Percentiles rank a stretch among this genome's conserved stretches.
Conservation (phyloP, 768 basidiomycete genomes). For the Tricholomella constricta region DNA sequence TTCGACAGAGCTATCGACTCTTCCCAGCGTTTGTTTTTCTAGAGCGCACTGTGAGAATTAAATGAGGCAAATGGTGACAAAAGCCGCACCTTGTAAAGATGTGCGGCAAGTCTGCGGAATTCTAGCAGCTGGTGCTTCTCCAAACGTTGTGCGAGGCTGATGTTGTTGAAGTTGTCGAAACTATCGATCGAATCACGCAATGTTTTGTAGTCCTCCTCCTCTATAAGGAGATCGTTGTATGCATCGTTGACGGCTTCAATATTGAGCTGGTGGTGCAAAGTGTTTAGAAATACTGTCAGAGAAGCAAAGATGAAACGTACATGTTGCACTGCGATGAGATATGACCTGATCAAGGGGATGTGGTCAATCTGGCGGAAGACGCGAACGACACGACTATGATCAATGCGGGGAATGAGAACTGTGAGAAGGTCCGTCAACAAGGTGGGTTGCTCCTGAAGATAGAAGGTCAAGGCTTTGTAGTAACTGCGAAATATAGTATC, state of each 20-base stretch:
- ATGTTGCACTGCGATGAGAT: constrained; percentile 96
- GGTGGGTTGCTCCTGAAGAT: constrained; percentile 90
- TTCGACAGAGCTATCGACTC: constrained; percentile 95
- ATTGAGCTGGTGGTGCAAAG: constrained; percentile 87
- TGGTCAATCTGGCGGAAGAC: constrained; percentile 96
- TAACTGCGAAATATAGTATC: constrained; percentile 52
- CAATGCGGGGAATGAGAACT: constrained; percentile 91
- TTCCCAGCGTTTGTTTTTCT: constrained; percentile 97
- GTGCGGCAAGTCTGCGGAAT: constrained; percentile 92
- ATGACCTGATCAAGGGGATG: constrained; percentile 92
- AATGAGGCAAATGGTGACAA: neutral
- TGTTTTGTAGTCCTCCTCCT: constrained; percentile 98
- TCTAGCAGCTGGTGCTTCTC: constrained; percentile 92
- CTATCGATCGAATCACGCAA: constrained; percentile 97
- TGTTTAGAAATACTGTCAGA: neutral
- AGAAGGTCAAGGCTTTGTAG: constrained; percentile 94
- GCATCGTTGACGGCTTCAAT: constrained; percentile 97
- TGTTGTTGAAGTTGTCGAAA: constrained; percentile 97
- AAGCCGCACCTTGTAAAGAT: constrained; percentile 83
- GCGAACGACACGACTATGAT: constrained; percentile 92
- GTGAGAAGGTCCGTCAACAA: constrained; percentile 92
- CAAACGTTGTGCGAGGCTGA: constrained; percentile 79
- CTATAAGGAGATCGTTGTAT: constrained; percentile 96
- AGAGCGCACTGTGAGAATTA: neutral
- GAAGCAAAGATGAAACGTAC: constrained; percentile 44